Conservation (phyloP, 768 basidiomycete genomes). For the Leucosporidium scottii region DNA sequence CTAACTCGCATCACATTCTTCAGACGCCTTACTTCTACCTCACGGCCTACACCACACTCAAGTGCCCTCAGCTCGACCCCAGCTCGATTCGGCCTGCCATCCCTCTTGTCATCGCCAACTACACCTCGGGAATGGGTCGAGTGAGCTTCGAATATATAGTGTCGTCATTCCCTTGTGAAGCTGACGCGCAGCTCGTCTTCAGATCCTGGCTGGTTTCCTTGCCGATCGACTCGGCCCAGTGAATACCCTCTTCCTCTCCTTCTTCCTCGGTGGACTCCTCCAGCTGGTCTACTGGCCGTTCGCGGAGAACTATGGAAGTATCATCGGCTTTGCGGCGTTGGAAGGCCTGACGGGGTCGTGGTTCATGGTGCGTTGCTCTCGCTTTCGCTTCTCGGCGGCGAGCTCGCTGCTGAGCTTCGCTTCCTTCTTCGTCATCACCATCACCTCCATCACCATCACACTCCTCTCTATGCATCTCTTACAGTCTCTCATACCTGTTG, state of each 20-base stretch:
- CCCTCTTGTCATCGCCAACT: slow-evolving; percentile 24
- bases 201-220: slow-evolving; percentile 32
- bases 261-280: slow-evolving; percentile 21
- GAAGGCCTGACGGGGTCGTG: too few relatives aligned
- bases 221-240: slow-evolving; percentile 37
- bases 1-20: slow-evolving; percentile 1
- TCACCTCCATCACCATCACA: not conserved
- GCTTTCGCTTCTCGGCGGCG: slow-evolving; percentile 7
- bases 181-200: not conserved
- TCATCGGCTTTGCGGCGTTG: slow-evolving; percentile 33
- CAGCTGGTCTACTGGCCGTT: slow-evolving; percentile 37
- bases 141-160: not conserved
- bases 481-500: not conserved
- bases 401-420: not conserved
- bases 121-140: slow-evolving; percentile 25
- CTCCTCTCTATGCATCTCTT: too few relatives aligned
- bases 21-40: slow-evolving; percentile 16
- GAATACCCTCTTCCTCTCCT: slow-evolving; percentile 36
- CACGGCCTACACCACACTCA: slow-evolving; percentile 4
- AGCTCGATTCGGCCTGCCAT: slow-evolving; percentile 13
- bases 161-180: not conserved
- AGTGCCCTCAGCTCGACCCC: slow-evolving; percentile 10
- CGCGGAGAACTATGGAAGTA: slow-evolving; percentile 30
- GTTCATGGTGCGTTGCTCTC: slow-evolving; percentile 1
- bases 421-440: not conserved